Evolutionary conservation across 2,329 filamentous ascomycete species (phyloP), one percentile per base, ranked within the genome.

Genomic region (Trichoderma endophyticum): DNA sequence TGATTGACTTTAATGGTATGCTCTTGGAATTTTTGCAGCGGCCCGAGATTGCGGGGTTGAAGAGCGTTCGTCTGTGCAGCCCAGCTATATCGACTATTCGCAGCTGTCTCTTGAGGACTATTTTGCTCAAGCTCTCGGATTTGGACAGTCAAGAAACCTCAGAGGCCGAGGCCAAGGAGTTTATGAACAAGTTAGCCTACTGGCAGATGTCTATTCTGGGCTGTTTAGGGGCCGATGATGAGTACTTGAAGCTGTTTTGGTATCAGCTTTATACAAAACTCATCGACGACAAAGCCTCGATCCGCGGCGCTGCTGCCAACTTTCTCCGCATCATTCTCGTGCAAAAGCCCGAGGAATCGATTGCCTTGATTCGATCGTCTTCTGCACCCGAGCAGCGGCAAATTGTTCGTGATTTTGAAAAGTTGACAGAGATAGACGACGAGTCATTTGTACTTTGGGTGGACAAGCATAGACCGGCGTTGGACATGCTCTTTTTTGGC

Each of bases 121-220:
- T 94, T 6, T 84, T 98, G 21, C 86, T 98, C 36, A 89, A 91
- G 73, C 86, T 99, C 5, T 97, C 95, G 0, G 94, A 97, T 76
- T 87, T 95, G 66, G 93, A 97, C 64, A 91, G 92, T 39, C 82
- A 86, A 1, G 75, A 89, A 68, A 85, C 84, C 2, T 83, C 87
- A 3, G 88, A 92, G 71, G 79, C 82, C 7, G 90, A 93, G 62
- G 89, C 90, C 0, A 86, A 92, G 30, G 84, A 87, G 0, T 94
- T 97, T 72, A 88, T 99, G 81, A 88, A 93, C 73, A 95, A 94
- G 78, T 89, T 99, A 77, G 90, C 93, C 0, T 98, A 98, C 80
- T 99, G 96, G 96, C 96, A 98, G 80, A 94, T 93, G 24, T 93
- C 97, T 21, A 90, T 99, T 18, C 84, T 99, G 18, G 91, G 91